Conservation (phyloP, 106 monocot genomes). For the Dendrobium officinale region DNA sequence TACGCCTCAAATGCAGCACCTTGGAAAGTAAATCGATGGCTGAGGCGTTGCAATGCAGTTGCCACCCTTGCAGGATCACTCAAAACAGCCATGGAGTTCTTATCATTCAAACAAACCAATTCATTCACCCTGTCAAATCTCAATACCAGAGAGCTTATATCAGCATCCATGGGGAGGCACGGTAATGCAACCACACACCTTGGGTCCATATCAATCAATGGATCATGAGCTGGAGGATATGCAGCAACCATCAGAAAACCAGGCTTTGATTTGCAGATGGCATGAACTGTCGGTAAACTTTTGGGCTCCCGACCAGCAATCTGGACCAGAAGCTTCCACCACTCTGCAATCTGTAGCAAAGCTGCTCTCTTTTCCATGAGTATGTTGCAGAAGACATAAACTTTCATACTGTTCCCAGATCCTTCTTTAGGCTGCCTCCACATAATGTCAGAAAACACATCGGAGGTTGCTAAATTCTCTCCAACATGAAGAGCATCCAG, state of each 20-base stretch:
- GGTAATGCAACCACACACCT: constrained; percentile 81
- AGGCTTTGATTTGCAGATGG: constrained; percentile 67
- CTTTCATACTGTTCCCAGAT: constrained; percentile 18
- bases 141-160: constrained; percentile 78
- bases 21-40: constrained; percentile 69
- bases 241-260: constrained; percentile 32
- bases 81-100: constrained; percentile 83
- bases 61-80: constrained; percentile 76
- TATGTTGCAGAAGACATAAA: constrained; percentile 67
- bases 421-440: constrained; percentile 44
- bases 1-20: too few species aligned
- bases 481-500: constrained; percentile 76
- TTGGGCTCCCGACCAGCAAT: constrained; percentile 87
- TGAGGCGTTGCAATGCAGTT: constrained; percentile 73
- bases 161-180: constrained; percentile 80
- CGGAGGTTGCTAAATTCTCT: constrained; percentile 40
- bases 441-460: constrained; percentile 57
- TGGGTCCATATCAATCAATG: constrained; percentile 83
- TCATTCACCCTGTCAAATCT: constrained; percentile 95
- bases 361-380: constrained; percentile 79
- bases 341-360: constrained; percentile 56
- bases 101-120: constrained; percentile 85
- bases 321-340: constrained; percentile 83
- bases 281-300: constrained; percentile 65
- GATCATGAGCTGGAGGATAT: constrained; percentile 45